Evolutionary conservation across 2,329 filamentous ascomycete genomes (phyloP).

Genomic region (Byssoonygena ceratinophila): DNA sequence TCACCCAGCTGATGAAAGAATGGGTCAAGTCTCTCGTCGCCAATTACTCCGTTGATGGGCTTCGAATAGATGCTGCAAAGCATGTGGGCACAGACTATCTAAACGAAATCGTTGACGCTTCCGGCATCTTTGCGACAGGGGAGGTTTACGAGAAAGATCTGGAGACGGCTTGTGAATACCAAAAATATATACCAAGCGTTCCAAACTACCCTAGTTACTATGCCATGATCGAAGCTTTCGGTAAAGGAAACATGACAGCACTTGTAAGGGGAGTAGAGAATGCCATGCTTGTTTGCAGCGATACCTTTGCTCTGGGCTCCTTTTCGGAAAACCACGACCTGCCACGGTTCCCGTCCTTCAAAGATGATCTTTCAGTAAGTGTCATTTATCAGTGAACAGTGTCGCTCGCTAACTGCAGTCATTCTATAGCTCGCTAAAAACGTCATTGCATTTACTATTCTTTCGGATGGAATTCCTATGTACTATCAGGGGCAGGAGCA

Average conservation of each 20-base stretch:
- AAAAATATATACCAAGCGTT: constrained; percentile 36
- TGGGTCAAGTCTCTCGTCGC: constrained; percentile 51
- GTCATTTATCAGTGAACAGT: background rate
- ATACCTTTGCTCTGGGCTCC: constrained; percentile 40
- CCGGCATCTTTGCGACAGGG: constrained; percentile 39
- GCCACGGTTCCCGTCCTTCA: constrained; percentile 44
- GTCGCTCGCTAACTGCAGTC: background rate
- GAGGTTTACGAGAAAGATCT: constrained; percentile 36
- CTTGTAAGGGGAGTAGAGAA: constrained; percentile 26
- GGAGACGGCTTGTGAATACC: constrained; percentile 34
- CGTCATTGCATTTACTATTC: constrained; percentile 50
- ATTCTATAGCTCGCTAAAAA: constrained; percentile 41
- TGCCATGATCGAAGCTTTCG: constrained; percentile 9
- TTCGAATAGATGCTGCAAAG: constrained; percentile 43
- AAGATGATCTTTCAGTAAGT: constrained; percentile 42
- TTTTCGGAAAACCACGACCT: constrained; percentile 54
- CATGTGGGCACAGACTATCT: constrained; percentile 39
- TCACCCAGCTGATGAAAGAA: constrained; percentile 44
- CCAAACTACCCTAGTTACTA: constrained; percentile 37
- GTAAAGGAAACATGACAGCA: constrained; percentile 23
- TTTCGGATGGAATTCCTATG: constrained; percentile 51
- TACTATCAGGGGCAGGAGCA: constrained; percentile 59
- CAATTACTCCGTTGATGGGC: constrained; percentile 48
- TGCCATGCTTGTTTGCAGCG: constrained; percentile 28
- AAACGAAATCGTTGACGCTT: constrained; percentile 28